A percentile compares a stretch with the other conserved stretches of the same genome.
Conservation (phyloP, 352 stramenopile species). For the Peronosclerospora sorghi region DNA sequence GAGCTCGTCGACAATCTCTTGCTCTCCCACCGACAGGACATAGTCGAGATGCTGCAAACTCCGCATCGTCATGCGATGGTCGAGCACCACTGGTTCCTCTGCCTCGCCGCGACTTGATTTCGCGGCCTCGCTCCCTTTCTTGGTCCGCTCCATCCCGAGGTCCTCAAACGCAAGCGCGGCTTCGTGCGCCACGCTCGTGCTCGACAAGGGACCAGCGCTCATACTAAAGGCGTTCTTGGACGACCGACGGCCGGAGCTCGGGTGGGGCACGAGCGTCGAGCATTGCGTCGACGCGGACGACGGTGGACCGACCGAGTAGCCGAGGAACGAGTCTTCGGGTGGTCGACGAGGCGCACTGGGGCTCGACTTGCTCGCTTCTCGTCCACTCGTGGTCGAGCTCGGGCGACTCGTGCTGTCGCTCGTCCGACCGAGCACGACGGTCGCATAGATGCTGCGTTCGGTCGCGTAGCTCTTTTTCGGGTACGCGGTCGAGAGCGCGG, state of each 20-base stretch:
- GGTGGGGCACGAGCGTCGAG: constrained; percentile 9
- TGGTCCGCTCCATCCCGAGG: constrained; percentile 13
- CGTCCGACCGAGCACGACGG: constrained; percentile 19
- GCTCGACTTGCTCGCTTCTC: too few relatives aligned
- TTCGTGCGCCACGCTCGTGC: constrained; percentile 26
- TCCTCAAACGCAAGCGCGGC: constrained; percentile 34
- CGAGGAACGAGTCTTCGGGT: constrained; percentile 7
- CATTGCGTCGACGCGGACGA: constrained; percentile 11
- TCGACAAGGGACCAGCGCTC: constrained; percentile 10
- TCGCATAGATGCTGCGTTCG: constrained; percentile 32
- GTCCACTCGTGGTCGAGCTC: too few relatives aligned
- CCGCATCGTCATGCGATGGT: constrained; percentile 27
- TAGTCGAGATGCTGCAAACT: constrained; percentile 38
- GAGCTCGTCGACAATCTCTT: constrained; percentile 20
- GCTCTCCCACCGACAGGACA: constrained; percentile 23
- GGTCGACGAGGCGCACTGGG: too few relatives aligned
- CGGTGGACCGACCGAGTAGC: constrained; percentile 19
- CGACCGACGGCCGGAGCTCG: constrained; percentile 7
- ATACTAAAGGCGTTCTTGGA: constrained; percentile 13
- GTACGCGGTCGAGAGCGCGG: constrained; percentile 8
- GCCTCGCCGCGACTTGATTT: constrained; percentile 2
- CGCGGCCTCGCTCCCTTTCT: constrained; percentile 3
- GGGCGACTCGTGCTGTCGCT: constrained; percentile 21
- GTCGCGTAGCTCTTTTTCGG: constrained; percentile 23
- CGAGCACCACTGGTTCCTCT: constrained; percentile 38